Evolutionary conservation across 805 yeast species (phyloP), one percentile per base, ranked within the genome.

Genomic region (Candida tammaniensis): DNA sequence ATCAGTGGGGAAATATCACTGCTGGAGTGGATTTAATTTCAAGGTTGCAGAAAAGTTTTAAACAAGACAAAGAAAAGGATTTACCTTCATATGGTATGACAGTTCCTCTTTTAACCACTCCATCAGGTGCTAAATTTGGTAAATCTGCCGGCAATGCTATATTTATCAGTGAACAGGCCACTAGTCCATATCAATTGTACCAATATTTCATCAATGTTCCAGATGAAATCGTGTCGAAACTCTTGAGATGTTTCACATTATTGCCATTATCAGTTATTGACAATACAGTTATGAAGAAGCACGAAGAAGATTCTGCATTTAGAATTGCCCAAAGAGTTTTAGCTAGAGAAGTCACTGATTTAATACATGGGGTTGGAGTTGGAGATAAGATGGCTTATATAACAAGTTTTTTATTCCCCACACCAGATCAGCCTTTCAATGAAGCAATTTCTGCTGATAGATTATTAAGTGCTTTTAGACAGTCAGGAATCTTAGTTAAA

Each of bases 1-100:
- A 93, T 55, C 98, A 93, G 59, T 93, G 96, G 88, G 98, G 98
- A 1, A 93, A 93, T 51, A 93, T 93, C 39, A 86, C 95, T 2
- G 97, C 98, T 0, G 98, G 98, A 0, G 75, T 86, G 24, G 98
- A 93, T 50, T 68, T 93, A 38, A 87, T 89, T 24, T 68, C 82
- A 1, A 65, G 95, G 42, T 54, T 85, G 46, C 48, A 57, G 41
- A 46, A 46, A 35, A 34, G 46, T 7, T 46, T 15, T 12, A 44
- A 34, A 15, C 24, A 27, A 42, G 35, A 39, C 7, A 30, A 33
- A 38, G 41, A 51, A 7, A 38, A 51, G 22, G 40, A 35, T 15
- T 17, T 18, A 2, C 55, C 61, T 1, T 72, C 76, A 3, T 85
- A 62, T 55, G 98, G 97, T 0, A 46, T 93, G 29, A 93, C 98